A percentile compares a stretch with the other conserved stretches of the same genome.
Evolutionary conservation across 2,329 filamentous ascomycete genomes (phyloP).

Genomic region (Blumeria hordei): DNA sequence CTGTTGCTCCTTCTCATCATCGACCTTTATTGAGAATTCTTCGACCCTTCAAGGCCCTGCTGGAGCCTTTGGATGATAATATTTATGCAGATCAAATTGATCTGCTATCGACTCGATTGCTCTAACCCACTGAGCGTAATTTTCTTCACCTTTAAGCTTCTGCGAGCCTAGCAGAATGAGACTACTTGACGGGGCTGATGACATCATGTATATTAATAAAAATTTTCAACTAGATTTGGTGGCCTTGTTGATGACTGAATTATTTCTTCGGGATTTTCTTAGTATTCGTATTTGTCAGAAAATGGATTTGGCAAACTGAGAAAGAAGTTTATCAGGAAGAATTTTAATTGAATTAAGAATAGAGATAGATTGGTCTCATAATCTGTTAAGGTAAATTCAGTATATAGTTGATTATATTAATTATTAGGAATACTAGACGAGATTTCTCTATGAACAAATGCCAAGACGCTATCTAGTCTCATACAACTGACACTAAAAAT

Average conservation of each 20-base stretch:
- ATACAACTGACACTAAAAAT: not conserved
- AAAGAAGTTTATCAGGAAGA: not conserved
- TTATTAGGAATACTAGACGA: not conserved
- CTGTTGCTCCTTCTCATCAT: not conserved
- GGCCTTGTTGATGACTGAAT: not conserved
- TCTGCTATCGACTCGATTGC: not conserved
- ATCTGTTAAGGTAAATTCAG: not conserved
- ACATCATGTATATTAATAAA: not conserved
- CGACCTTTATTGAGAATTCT: not conserved
- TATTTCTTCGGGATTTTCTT: not conserved
- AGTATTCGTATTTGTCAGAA: not conserved
- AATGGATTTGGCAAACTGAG: not conserved
- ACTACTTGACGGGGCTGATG: not conserved
- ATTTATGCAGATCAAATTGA: slow-evolving; percentile 1
- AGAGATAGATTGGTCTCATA: not conserved
- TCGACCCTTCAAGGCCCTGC: not conserved
- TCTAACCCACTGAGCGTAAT: not conserved
- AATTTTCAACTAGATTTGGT: not conserved
- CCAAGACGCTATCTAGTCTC: not conserved
- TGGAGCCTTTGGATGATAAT: not conserved
- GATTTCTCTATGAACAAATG: not conserved
- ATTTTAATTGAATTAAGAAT: not conserved
- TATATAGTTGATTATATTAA: not conserved
- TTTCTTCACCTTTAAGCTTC: not conserved
- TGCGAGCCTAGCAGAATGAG: not conserved